Evolutionary conservation across 1,284 basidiomycete genomes (phyloP).

Genomic region (Puccinia coronata): DNA sequence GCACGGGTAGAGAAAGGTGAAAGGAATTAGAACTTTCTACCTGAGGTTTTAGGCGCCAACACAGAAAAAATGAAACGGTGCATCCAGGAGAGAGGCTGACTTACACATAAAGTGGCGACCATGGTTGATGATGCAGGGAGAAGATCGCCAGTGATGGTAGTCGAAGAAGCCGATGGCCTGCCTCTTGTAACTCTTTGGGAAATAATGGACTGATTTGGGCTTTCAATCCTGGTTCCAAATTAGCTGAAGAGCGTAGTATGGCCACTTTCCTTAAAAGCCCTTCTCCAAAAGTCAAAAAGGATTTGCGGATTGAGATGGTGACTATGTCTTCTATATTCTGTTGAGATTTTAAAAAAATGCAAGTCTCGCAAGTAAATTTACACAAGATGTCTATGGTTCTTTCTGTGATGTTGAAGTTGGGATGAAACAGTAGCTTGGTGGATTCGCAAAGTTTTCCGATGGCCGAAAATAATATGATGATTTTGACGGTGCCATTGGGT

Average conservation of each 20-base stretch:
- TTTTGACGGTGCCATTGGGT: constrained; percentile 31
- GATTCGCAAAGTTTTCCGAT: constrained; percentile 47
- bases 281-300: constrained; percentile 37
- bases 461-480: constrained; percentile 36
- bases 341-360: constrained; percentile 43
- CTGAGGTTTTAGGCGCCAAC: neutral
- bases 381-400: constrained; percentile 30
- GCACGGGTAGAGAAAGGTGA: neutral
- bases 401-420: constrained; percentile 18
- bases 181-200: constrained; percentile 19
- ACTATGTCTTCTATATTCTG: constrained; percentile 37
- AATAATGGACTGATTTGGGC: constrained; percentile 21
- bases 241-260: neutral
- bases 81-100: neutral
- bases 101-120: constrained; percentile 46
- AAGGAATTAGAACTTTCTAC: neutral
- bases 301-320: constrained; percentile 42
- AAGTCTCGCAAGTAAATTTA: constrained; percentile 37
- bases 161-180: neutral
- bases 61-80: neutral
- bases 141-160: constrained; percentile 23
- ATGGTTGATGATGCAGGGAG: constrained; percentile 27
- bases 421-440: constrained; percentile 36
- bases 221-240: neutral
- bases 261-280: constrained; percentile 23